phyloP scores from a whole-genome alignment of 768 basidiomycete species.

The Flagelloscypha sp. region DNA sequence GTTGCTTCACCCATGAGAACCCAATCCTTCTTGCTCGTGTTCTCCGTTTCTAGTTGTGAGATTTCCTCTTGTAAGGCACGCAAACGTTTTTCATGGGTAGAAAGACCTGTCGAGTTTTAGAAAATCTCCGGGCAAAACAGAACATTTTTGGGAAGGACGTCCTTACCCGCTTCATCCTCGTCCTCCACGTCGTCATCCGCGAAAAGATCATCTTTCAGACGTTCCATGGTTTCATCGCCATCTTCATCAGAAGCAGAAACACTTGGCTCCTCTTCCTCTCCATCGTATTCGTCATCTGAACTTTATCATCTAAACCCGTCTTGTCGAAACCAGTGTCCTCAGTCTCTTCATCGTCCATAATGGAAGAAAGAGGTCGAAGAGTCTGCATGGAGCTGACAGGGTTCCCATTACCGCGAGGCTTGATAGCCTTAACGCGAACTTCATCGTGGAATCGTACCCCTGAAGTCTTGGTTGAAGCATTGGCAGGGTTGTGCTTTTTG shows the following conservation, averaged over 20 bases:
- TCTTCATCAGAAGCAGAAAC: slow-evolving; percentile 20
- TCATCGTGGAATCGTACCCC: slow-evolving; percentile 76
- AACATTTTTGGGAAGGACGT: slow-evolving; percentile 7
- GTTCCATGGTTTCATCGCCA: slow-evolving; percentile 45
- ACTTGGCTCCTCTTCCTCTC: slow-evolving; percentile 20
- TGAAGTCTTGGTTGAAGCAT: slow-evolving; percentile 18
- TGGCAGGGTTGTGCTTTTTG: slow-evolving; percentile 13
- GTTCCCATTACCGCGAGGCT: slow-evolving; percentile 57
- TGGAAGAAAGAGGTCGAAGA: too few species aligned
- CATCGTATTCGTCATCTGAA: slow-evolving; percentile 20
- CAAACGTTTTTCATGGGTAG: slow-evolving; percentile 76
- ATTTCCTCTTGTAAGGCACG: slow-evolving; percentile 73
- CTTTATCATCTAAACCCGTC: slow-evolving; percentile 13
- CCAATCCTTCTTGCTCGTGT: slow-evolving; percentile 88
- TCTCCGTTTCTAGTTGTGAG: slow-evolving; percentile 71
- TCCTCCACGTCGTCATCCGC: slow-evolving; percentile 68
- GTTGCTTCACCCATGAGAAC: slow-evolving; percentile 85
- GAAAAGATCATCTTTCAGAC: slow-evolving; percentile 73
- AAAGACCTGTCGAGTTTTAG: slow-evolving; percentile 47
- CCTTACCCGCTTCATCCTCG: slow-evolving; percentile 20
- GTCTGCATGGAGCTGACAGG: slow-evolving; percentile 40
- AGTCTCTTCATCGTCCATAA: slow-evolving; percentile 30
- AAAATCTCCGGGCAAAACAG: slow-evolving; percentile 6
- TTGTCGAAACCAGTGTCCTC: slow-evolving; percentile 19
- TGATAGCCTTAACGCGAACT: slow-evolving; percentile 77